phyloP scores from a whole-genome alignment of 2,329 filamentous ascomycete species.

The Orbilia ellipsospora region DNA sequence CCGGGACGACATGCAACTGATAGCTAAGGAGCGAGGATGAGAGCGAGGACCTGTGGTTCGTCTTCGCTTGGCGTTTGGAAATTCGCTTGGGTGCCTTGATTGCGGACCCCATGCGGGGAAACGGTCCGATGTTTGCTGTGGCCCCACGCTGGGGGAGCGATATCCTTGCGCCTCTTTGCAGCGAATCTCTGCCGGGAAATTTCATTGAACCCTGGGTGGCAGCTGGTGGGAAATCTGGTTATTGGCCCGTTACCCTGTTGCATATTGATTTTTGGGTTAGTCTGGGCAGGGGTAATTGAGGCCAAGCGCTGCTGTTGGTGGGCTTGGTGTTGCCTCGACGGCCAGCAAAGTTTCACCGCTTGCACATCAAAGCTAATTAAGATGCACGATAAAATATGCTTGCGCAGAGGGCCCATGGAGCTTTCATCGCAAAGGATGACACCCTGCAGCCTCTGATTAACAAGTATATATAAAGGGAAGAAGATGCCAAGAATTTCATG shows the following conservation, averaged over 20 bases:
- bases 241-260: constrained; percentile 12
- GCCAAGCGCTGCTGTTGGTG: constrained; percentile 43
- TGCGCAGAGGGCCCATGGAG: too few species aligned
- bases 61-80: constrained; percentile 39
- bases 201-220: not conserved
- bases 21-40: not conserved
- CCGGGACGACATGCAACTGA: not conserved
- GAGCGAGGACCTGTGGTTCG: not conserved
- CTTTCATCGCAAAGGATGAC: too few species aligned
- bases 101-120: constrained; percentile 40
- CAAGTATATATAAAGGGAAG: too few species aligned
- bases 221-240: not conserved
- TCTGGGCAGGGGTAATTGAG: constrained; percentile 11
- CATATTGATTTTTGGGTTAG: constrained; percentile 7
- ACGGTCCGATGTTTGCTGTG: constrained; percentile 46
- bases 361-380: too few species aligned
- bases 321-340: constrained; percentile 26
- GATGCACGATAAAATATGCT: too few species aligned
- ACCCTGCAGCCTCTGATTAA: too few species aligned
- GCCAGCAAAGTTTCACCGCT: too few species aligned
- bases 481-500: too few species aligned
- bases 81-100: constrained; percentile 13
- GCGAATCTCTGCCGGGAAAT: not conserved
- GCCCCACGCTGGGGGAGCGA: constrained; percentile 38
- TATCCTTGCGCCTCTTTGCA: not conserved